Evolutionary conservation across 306 rosid species (phyloP).

Genomic region (Prunus campanulata): DNA sequence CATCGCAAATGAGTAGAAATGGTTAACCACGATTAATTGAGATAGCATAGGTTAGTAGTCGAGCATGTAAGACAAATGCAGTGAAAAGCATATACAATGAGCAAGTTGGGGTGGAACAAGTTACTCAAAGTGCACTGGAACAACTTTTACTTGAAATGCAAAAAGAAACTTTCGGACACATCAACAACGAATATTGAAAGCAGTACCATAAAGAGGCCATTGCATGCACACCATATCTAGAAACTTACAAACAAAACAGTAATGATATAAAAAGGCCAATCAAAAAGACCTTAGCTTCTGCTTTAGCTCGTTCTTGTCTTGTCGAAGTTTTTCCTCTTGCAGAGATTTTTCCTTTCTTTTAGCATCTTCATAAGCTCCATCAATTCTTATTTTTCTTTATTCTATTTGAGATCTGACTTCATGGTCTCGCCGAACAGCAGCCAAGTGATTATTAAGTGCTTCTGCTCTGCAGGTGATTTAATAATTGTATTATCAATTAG

Average conservation of each 20-base stretch:
- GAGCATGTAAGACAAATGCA: background rate
- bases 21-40: background rate
- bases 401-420: slow-evolving; percentile 83
- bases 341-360: slow-evolving; percentile 75
- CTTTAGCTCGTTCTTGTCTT: slow-evolving; percentile 76
- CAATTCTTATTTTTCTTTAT: slow-evolving; percentile 83
- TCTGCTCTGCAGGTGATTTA: slow-evolving; percentile 58
- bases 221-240: background rate
- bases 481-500: background rate
- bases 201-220: background rate
- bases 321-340: slow-evolving; percentile 63
- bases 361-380: slow-evolving; percentile 86
- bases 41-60: background rate
- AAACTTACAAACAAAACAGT: slow-evolving; percentile 2
- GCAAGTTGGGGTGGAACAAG: background rate
- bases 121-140: slow-evolving; percentile 8
- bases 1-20: background rate
- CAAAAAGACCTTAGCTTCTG: slow-evolving; percentile 65
- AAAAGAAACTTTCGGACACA: background rate
- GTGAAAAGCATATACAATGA: background rate
- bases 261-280: slow-evolving; percentile 20
- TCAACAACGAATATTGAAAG: background rate
- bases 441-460: slow-evolving; percentile 86
- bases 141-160: slow-evolving; percentile 1
- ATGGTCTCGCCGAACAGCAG: slow-evolving; percentile 72